Conservation (phyloP, 306 rosid genomes). For the Potentilla sterilis region DNA sequence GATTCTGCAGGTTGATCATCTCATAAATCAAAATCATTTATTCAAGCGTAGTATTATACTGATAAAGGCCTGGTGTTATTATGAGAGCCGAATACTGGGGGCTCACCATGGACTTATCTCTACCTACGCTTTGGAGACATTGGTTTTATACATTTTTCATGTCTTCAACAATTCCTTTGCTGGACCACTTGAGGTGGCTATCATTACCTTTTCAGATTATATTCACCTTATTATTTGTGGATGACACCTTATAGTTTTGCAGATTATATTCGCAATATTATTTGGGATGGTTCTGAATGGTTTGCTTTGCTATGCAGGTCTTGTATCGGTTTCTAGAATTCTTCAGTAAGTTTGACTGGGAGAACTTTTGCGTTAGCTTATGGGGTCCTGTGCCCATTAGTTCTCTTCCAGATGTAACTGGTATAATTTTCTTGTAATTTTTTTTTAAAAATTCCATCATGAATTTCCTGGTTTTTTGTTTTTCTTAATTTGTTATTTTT, state of each 20-base stretch:
- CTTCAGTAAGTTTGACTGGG: slow-evolving; percentile 99
- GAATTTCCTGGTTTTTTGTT: not conserved
- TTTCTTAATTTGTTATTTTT: slow-evolving; percentile 16
- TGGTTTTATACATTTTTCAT: slow-evolving; percentile 97
- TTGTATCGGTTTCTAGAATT: slow-evolving; percentile 93
- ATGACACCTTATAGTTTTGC: slow-evolving; percentile 17
- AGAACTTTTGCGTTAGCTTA: slow-evolving; percentile 88
- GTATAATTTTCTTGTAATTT: slow-evolving; percentile 39
- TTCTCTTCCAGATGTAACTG: slow-evolving; percentile 96
- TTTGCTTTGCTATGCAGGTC: slow-evolving; percentile 51
- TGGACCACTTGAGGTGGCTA: slow-evolving; percentile 95
- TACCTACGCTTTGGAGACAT: slow-evolving; percentile 93
- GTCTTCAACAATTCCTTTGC: slow-evolving; percentile 90
- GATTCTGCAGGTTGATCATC: slow-evolving; percentile 72
- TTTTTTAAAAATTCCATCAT: slow-evolving; percentile 5
- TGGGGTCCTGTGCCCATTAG: slow-evolving; percentile 93
- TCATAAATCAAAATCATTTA: slow-evolving; percentile 80
- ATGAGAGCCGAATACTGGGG: slow-evolving; percentile 95
- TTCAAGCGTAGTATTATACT: slow-evolving; percentile 97
- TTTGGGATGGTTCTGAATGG: slow-evolving; percentile 25
- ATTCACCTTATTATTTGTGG: slow-evolving; percentile 23
- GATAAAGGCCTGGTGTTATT: slow-evolving; percentile 99
- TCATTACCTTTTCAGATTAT: slow-evolving; percentile 17
- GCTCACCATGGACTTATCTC: slow-evolving; percentile 99
- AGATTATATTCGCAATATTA: slow-evolving; percentile 20